Evolutionary conservation across 1,284 basidiomycete species (phyloP).

Genomic region (Ustilago lituana): DNA sequence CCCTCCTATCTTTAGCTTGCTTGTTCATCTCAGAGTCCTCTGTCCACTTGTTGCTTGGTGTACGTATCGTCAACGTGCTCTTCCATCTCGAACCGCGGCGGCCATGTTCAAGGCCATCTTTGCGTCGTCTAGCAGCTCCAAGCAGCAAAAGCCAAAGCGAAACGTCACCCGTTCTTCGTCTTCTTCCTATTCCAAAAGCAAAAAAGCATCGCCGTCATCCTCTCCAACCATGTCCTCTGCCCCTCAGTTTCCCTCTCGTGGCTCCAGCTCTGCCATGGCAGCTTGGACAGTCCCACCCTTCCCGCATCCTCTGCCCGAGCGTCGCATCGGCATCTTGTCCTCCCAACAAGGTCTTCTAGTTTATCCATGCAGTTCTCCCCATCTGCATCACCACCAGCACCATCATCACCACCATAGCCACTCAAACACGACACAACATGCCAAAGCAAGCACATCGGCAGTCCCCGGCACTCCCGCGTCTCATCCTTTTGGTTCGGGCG

Average conservation of each 20-base stretch:
- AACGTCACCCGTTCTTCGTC: slow-evolving; percentile 4
- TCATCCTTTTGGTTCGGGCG: slow-evolving; percentile 34
- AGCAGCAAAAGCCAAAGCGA: slow-evolving; percentile 9
- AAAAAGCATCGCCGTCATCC: slow-evolving; percentile 6
- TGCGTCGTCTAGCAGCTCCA: slow-evolving; percentile 19
- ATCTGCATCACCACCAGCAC: slow-evolving; percentile 7
- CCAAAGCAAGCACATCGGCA: slow-evolving; percentile 16
- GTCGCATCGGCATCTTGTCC: slow-evolving; percentile 37
- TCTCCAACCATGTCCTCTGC: slow-evolving; percentile 16
- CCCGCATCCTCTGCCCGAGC: slow-evolving; percentile 48
- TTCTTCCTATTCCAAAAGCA: slow-evolving; percentile 10
- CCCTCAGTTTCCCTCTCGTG: slow-evolving; percentile 15
- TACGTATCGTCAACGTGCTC: not conserved
- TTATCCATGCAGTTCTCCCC: slow-evolving; percentile 29
- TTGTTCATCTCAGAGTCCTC: not conserved
- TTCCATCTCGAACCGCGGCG: not conserved
- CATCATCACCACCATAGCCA: slow-evolving; percentile 7
- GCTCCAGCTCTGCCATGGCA: slow-evolving; percentile 31
- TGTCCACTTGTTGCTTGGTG: not conserved
- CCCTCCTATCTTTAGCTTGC: slow-evolving; percentile 7
- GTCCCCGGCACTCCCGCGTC: not conserved
- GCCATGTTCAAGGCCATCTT: slow-evolving; percentile 43
- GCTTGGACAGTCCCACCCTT: slow-evolving; percentile 51
- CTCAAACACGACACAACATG: slow-evolving; percentile 10
- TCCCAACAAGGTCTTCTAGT: slow-evolving; percentile 43